Evolutionary conservation across 148 eudicot species (phyloP).

Genomic region (Heliosperma pusillum): DNA sequence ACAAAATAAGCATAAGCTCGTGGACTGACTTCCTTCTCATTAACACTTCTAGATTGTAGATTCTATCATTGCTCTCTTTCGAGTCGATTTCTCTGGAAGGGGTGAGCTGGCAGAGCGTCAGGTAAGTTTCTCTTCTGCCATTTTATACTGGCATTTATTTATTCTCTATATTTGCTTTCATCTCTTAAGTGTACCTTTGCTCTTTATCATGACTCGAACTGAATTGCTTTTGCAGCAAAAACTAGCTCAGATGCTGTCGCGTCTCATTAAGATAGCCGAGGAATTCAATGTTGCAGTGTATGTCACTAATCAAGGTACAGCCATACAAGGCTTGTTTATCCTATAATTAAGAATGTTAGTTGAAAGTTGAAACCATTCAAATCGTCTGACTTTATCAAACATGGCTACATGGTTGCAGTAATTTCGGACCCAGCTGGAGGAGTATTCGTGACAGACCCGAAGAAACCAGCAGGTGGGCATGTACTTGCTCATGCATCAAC

Average conservation of each 20-base stretch:
- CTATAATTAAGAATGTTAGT: background rate
- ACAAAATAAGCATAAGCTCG: background rate
- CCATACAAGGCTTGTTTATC: background rate
- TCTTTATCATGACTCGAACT: constrained; percentile 5
- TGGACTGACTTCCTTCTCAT: constrained; percentile 17
- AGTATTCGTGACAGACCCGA: constrained; percentile 23
- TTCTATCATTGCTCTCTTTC: constrained; percentile 85
- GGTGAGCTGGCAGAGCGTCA: constrained; percentile 98
- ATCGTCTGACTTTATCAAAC: background rate
- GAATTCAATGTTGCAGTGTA: constrained; percentile 88
- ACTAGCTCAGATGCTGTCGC: constrained; percentile 92
- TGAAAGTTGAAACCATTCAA: background rate
- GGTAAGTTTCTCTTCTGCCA: constrained; percentile 36
- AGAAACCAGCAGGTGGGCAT: constrained; percentile 99
- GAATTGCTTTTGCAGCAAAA: constrained; percentile 63
- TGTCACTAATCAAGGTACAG: constrained; percentile 96
- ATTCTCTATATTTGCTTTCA: background rate
- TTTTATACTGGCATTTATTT: background rate
- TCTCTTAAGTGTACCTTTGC: background rate
- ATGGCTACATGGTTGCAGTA: constrained; percentile 48
- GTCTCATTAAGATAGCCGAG: constrained; percentile 82
- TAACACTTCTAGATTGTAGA: constrained; percentile 63
- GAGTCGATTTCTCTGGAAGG: constrained; percentile 94
- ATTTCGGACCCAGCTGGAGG: constrained; percentile 46
- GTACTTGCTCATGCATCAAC: constrained; percentile 98